Base-by-base conservation (phyloP, 2,329 filamentous ascomycete genomes). In the Mycocentrospora acerina region DNA sequence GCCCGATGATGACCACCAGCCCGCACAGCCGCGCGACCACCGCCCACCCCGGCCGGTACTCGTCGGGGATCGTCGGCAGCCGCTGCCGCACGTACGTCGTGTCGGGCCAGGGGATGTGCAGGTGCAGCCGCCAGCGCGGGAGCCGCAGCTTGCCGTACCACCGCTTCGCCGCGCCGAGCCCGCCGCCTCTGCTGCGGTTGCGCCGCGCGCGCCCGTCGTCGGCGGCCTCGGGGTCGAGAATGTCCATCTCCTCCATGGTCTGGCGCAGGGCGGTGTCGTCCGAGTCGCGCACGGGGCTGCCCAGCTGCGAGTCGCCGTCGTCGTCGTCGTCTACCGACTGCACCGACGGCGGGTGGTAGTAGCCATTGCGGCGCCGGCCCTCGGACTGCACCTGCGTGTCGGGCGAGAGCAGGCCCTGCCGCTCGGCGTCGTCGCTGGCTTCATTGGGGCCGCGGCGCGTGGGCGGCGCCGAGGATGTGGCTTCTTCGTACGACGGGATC, bases 401-500 rank as follows among this genome's bases (percentile, higher is more conserved):
- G 38, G 77, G 72, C 36, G 75, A 76, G 27, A 95, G 76, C 17
- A 95, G 79, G 5, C 85, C 86, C 68, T 90, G 85, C 67, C 85
- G 80, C 69, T 95, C 89, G 37, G 81, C 79, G 61, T 89, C 82
- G 66, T 83, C 78, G 62, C 81, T 81, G 59, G 79, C 75, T 66
- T 85, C 80, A 58, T 81, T 76, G 44, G 74, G 71, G 28, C 75
- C 76, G 26, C 74, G 70, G 44, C 65, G 66, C 15, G 78, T 80
- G 24, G 68, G 62, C 14, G 77, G 73, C 35, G 77, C 72, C 24
- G 79, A 81, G 13, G 81, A 81, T 43, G 80, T 78, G 48, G 88
- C 88, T 72, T 94, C 88, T 67, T 91, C 88, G 68, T 93, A 93
- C 29, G 83, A 82, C 19, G 88, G 88, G 62, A 93, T 91, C 22